Conservation (phyloP, 208 protist genomes). For the Trypanosomatidae sp. region DNA sequence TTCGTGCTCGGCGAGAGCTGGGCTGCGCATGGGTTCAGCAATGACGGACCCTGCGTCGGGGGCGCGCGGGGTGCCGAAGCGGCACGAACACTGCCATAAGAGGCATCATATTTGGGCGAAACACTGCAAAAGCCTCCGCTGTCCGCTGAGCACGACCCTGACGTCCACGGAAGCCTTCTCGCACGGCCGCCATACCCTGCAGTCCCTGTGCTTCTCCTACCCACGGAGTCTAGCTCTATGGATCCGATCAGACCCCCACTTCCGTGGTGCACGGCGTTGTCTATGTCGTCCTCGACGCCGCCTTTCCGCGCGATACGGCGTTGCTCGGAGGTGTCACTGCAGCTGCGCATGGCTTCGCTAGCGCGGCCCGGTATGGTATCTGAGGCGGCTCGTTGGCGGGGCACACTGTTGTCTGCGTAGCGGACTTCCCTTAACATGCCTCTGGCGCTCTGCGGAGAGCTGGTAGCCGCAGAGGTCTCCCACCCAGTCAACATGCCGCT, state of each 20-base stretch:
- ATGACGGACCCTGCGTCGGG: neutral
- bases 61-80: neutral
- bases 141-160: neutral
- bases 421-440: neutral
- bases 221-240: no score
- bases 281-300: no score
- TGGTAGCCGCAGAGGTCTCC: neutral
- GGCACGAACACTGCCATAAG: neutral
- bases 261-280: neutral
- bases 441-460: neutral
- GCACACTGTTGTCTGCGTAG: neutral
- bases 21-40: neutral
- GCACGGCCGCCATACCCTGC: neutral
- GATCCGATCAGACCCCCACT: neutral
- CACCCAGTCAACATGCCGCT: neutral
- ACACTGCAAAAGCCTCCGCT: neutral
- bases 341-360: neutral
- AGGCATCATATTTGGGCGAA: neutral
- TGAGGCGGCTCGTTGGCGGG: neutral
- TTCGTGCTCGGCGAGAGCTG: neutral
- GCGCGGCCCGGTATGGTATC: neutral
- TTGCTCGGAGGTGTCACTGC: neutral
- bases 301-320: neutral
- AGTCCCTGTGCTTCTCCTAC: neutral
- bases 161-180: neutral